Evolutionary conservation across 192 early-diverging fungal species (phyloP), one percentile per base, ranked within the genome.

Genomic region (Coemansia sp.): DNA sequence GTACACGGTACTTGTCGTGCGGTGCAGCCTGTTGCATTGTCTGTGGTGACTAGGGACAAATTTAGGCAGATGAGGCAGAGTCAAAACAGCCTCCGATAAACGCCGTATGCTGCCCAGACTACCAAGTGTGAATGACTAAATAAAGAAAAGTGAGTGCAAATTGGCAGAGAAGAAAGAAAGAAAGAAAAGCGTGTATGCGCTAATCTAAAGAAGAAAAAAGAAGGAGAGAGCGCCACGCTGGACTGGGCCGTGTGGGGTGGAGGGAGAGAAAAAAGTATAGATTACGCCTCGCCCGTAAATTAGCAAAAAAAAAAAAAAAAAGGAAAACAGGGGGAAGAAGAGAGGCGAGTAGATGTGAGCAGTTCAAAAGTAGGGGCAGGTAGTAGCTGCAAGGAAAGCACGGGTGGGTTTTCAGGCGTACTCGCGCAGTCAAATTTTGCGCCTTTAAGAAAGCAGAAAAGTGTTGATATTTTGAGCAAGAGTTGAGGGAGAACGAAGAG

Each of bases 1-100:
- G 65, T 59, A 71, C 73, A 55, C 69, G 72, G 56, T 75, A 74
- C 73, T 80, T 80, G 78, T 80, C 72, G 72, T 80, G 78, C 27
- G 70, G 62, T 15, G 65, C 60, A 29, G 78, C 62, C 66, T 80
- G 78, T 40, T 80, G 73, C 78, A 80, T 80, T 55, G 52, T 55
- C 52, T 55, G 52, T 30, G 52, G 52, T 30, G 29, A 22, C 41
- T 60, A 59, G 39, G 56, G 35, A 44, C 41, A 40, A 40, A 49
- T 61, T 44, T 56, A 43, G 44, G 67, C 37, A 61, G 41, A 44
- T 56, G 30, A 11, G 32, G n/a, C 61, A 37, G 39, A 62, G 43
- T 55, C 59, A 37, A 68, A 41, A 49, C 49, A 56, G 50, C 39
- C 50, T 55, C 39, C 34, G 30, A 22, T 13, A 66, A 44, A 39